These are phyloP conservation scores for Colletotrichum sojae DNA, from an alignment of 2,329 filamentous ascomycete species.

Conservation along the genomic window DNA sequence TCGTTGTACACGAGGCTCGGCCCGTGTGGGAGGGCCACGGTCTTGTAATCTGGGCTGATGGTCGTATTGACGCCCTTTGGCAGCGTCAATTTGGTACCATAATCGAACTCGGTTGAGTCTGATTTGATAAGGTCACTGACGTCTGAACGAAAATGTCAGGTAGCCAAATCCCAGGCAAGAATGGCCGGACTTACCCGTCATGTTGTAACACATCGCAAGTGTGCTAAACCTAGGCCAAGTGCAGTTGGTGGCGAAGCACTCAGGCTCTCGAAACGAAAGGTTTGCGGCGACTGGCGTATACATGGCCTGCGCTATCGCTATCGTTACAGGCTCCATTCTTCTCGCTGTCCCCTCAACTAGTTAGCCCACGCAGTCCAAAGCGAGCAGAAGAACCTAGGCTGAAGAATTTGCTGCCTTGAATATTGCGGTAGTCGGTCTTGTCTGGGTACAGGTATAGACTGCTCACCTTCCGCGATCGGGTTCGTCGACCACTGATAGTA, in stretches of 20 bases:
- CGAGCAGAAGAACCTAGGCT: not conserved
- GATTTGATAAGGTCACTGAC: not conserved
- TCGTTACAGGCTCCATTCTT: not conserved
- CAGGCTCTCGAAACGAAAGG: not conserved
- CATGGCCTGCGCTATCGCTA: not conserved
- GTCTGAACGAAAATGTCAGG: not conserved
- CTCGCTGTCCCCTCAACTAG: not conserved
- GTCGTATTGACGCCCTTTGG: slow-evolving; percentile 1
- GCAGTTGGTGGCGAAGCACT: not conserved
- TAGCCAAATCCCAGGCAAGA: not conserved
- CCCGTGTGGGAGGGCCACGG: not conserved
- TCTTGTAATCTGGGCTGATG: not conserved
- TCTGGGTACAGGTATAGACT: not conserved
- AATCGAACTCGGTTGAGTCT: not conserved
- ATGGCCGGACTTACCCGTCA: not conserved
- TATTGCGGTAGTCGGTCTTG: not conserved
- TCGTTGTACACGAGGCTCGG: not conserved
- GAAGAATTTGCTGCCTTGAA: too few relatives aligned
- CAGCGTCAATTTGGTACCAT: not conserved
- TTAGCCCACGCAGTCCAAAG: not conserved
- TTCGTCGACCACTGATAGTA: not conserved
- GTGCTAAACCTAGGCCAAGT: slow-evolving; percentile 11
- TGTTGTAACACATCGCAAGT: not conserved
- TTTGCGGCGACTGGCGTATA: not conserved
- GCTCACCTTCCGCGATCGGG: not conserved